Evolutionary conservation across 805 yeast species (phyloP), one percentile per base, ranked within the genome.

Genomic region (Torulaspora quercuum): DNA sequence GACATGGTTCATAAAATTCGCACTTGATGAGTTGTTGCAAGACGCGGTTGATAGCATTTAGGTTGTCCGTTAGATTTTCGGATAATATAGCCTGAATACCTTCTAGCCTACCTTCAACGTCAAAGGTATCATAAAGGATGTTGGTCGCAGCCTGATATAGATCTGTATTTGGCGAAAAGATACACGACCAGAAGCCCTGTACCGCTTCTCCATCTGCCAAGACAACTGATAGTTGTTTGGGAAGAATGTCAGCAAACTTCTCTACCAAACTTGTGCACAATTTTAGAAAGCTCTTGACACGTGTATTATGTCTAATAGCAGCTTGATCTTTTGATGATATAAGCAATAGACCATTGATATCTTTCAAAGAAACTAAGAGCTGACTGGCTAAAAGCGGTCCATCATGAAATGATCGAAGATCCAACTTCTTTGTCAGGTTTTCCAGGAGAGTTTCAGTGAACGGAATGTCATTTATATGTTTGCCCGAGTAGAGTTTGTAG

Each of bases 21-120:
- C 76, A 60, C 9, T 58, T 49, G 4, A 69, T 70, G 36, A 79
- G 64, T 30, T 61, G 65, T 3, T 63, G 49, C 31, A 83, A 48
- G 24, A 73, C 73, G 3, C 52, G 50, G 37, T 65, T 71, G 16
- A 76, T 63, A 0, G 87, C 76, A 3, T 47, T 48, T 4, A 87
- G 48, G 6, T 79, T 70, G 6, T 63, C 53, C 2, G 60, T 51
- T 9, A 80, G 53, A 37, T 74, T 67, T 6, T 62, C 52, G 7
- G 59, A 57, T 16, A 88, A 60, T 23, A 80, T 53, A 3, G 69
- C 71, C 30, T 69, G 74, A n/a, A 85, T 68, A 22, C 88, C 86
- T 57, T 84, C 95, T 22, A 76, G 62, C 50, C 96, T 72, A 11
- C 89, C 95, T 37, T 76, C 79, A 9, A 80, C 84, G 56, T 87